Evolutionary conservation across 345 rosid genomes (phyloP).

Genomic region (Limnanthes douglasii): DNA sequence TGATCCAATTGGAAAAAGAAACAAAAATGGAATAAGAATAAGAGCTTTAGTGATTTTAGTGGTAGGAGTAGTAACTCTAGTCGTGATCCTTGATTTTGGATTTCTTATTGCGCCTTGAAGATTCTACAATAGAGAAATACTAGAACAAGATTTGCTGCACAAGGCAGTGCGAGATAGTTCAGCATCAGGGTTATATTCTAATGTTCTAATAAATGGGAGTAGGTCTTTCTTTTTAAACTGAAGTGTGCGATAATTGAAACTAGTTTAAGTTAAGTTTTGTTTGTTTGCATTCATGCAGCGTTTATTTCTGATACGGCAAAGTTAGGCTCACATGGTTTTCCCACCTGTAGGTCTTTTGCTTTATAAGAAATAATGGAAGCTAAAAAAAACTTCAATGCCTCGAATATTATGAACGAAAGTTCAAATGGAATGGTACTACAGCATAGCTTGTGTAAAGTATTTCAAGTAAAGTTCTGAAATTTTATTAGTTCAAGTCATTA

Average conservation of each 20-base stretch:
- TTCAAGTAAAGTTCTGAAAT: too few relatives aligned
- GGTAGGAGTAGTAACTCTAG: conserved; percentile 16
- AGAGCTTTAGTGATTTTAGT: conserved; percentile 26
- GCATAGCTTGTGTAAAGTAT: too few relatives aligned
- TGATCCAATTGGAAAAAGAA: too few relatives aligned
- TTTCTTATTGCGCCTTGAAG: conserved; percentile 20
- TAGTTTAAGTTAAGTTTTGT: neutral
- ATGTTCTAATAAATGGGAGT: conserved; percentile 42
- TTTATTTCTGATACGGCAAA: conserved; percentile 60
- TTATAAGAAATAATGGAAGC: conserved; percentile 76
- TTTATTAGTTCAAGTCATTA: too few relatives aligned
- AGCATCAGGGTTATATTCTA: conserved; percentile 32
- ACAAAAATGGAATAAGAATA: conserved; percentile 17
- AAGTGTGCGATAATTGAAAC: neutral
- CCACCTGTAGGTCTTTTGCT: conserved; percentile 36
- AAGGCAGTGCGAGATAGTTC: conserved; percentile 31
- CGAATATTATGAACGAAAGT: conserved; percentile 54
- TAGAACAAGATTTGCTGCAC: conserved; percentile 36
- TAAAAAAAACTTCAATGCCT: conserved; percentile 56
- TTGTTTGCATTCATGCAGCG: conserved; percentile 23
- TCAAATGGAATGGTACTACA: conserved; percentile 55
- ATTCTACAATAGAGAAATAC: conserved; percentile 17
- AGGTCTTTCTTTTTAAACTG: conserved; percentile 6
- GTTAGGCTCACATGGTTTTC: conserved; percentile 49
- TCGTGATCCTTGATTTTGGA: conserved; percentile 22